These are phyloP conservation scores for Backusella parvicylindrica DNA, from an alignment of 192 early-diverging fungal species.

Conservation along the genomic window DNA sequence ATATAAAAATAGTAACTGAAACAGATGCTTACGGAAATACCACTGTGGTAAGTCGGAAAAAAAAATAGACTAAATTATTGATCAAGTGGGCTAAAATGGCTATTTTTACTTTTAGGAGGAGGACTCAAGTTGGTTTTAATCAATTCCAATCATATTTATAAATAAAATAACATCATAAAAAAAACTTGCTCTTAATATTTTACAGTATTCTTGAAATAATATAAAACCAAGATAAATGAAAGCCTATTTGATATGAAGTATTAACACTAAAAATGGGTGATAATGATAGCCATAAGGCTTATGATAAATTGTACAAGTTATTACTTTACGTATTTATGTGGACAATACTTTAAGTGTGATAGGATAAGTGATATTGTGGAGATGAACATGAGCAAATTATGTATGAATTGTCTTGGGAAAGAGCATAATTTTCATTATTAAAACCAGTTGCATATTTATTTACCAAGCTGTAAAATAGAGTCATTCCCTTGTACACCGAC, in stretches of 20 bases:
- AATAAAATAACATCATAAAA: background rate
- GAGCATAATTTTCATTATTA: background rate
- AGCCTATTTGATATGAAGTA: no score
- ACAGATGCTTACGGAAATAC: constrained; percentile 32
- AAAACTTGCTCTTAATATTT: no score
- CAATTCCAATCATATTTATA: background rate
- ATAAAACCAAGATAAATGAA: no score
- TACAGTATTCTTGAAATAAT: background rate
- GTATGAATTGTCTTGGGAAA: background rate
- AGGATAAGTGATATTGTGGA: background rate
- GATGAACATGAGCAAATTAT: background rate
- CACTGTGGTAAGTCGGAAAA: background rate
- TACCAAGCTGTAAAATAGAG: background rate
- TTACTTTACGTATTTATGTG: no score
- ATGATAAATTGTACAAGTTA: no score
- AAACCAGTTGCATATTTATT: background rate
- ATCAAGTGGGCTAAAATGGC: background rate
- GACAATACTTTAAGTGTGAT: background rate
- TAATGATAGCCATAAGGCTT: no score
- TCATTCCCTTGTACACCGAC: background rate
- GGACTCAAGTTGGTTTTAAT: constrained; percentile 2
- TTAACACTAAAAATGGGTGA: no score
- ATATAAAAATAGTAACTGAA: constrained; percentile 16
- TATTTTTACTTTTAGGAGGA: background rate
- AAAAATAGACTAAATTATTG: background rate